Conservation (phyloP, 2,329 filamentous ascomycete genomes). For the Fusarium subglutinans region DNA sequence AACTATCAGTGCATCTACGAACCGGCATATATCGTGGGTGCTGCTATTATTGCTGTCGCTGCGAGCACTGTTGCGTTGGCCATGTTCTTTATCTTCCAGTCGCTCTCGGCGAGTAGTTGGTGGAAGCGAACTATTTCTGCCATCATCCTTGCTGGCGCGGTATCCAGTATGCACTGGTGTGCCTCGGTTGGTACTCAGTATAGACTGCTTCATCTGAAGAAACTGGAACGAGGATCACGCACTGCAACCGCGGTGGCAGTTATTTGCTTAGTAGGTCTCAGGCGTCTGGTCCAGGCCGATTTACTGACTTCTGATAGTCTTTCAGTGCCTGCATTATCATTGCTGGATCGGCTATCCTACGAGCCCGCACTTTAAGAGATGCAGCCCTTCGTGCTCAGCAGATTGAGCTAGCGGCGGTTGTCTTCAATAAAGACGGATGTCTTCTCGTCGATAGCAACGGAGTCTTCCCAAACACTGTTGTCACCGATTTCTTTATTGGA, state of each 20-base stretch:
- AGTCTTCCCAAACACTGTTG: conserved; percentile 74
- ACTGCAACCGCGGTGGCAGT: conserved; percentile 77
- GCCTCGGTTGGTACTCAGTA: conserved; percentile 78
- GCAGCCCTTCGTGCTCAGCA: conserved; percentile 69
- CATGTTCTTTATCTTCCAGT: conserved; percentile 80
- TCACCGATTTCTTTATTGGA: conserved; percentile 80
- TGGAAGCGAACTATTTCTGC: conserved; percentile 77
- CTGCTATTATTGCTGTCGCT: conserved; percentile 75
- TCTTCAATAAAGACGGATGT: conserved; percentile 74
- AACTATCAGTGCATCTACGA: conserved; percentile 77
- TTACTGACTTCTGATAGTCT: conserved; percentile 55
- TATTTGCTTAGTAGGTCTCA: conserved; percentile 69
- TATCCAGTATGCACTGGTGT: conserved; percentile 90
- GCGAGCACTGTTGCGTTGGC: conserved; percentile 76
- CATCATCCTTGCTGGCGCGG: conserved; percentile 76
- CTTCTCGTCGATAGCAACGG: conserved; percentile 78
- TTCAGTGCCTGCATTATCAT: conserved; percentile 68
- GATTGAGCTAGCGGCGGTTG: conserved; percentile 66
- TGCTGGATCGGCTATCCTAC: conserved; percentile 64
- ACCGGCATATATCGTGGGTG: conserved; percentile 68
- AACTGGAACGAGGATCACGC: conserved; percentile 52
- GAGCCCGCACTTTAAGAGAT: conserved; percentile 60
- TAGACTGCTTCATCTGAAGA: conserved; percentile 57
- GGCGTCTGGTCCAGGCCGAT: fast-evolving
- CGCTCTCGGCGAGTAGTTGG: conserved; percentile 79